Conservation (phyloP, 805 yeast species). For the Candida ascalaphidarum region DNA sequence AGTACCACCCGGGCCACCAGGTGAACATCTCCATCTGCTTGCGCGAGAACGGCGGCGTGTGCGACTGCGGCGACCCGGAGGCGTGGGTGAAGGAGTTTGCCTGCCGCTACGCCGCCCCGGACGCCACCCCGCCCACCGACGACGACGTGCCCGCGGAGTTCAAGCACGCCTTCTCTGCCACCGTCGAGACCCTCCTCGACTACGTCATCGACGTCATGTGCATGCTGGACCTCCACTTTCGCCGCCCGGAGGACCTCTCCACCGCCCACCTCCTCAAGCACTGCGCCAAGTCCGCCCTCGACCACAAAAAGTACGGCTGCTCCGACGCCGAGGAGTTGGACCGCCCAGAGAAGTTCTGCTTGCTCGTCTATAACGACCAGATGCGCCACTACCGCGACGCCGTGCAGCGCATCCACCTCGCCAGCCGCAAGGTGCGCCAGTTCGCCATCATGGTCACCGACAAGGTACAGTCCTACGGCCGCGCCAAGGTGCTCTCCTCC, state of each 20-base stretch:
- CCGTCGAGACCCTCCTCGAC: constrained; percentile 45
- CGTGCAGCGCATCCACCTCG: constrained; percentile 49
- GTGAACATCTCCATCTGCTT: constrained; percentile 56
- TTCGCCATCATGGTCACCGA: constrained; percentile 70
- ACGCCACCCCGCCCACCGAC: neutral
- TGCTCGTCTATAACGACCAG: constrained; percentile 73
- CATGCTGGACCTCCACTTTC: constrained; percentile 34
- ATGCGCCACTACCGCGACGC: constrained; percentile 70
- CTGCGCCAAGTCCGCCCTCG: constrained; percentile 23
- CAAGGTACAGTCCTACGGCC: constrained; percentile 53
- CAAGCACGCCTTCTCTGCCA: constrained; percentile 21
- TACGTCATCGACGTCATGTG: constrained; percentile 55
- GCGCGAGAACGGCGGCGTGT: constrained; percentile 68
- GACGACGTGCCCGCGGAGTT: constrained; percentile 38
- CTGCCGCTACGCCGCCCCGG: constrained; percentile 30
- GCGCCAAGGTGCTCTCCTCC: constrained; percentile 61
- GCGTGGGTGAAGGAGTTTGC: constrained; percentile 56
- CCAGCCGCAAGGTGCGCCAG: constrained; percentile 54
- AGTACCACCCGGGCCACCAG: constrained; percentile 65
- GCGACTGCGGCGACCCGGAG: constrained; percentile 87
- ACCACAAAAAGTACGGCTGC: constrained; percentile 35
- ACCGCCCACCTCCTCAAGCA: constrained; percentile 16
- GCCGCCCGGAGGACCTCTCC: constrained; percentile 15
- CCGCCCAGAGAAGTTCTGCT: constrained; percentile 41
- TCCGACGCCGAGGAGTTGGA: constrained; percentile 20